Evolutionary conservation across 2,329 filamentous ascomycete species (phyloP), one percentile per base, ranked within the genome.

Genomic region (Ophiostoma sp.): DNA sequence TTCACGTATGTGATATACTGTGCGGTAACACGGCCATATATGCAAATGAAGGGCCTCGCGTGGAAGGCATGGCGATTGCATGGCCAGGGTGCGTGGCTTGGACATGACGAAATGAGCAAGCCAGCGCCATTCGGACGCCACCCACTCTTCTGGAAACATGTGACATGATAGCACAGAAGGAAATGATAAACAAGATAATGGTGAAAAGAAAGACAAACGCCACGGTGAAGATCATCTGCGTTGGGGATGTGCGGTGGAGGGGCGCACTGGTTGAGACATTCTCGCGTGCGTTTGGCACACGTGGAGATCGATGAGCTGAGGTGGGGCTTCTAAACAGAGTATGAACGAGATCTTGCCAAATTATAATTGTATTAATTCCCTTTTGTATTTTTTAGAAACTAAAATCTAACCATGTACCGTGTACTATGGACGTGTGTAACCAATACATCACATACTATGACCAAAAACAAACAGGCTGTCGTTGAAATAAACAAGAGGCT

Each of bases 221-320:
- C 61, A 66, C 61, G 2, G 12, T 1, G 9, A n/a, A n/a, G 25
- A 66, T 28, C 22, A 45, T 66, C 61, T 45, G 36, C 36, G 36
- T 28, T 66, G 61, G 61, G 61, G 61, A 66, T 66, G 61, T 66
- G 61, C 36, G 61, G 36, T 17, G 36, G 22, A 19, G 4, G 36
- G 36, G 61, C 39, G 36, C 12, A 28, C 7, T 17, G 68, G 25
- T 31, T 57, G 68, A 59, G 50, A 70, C 68, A 70, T 59, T 70
- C 17, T 70, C 50, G 68, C 68, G 68, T 70, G 68, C 33, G 68
- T 45, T 39, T 50, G 45, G 42, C 33, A 69, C 64, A 61, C 25
- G 39, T 17, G 39, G 31, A 25, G 6, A 22, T 12, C 15, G 57
- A 28, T 1, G 17, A n/a, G 17, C 36, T 45, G 61, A 33, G n/a